These are phyloP conservation scores for Ceratocystis variospora DNA, from an alignment of 2,329 filamentous ascomycete species.

Conservation along the genomic window DNA sequence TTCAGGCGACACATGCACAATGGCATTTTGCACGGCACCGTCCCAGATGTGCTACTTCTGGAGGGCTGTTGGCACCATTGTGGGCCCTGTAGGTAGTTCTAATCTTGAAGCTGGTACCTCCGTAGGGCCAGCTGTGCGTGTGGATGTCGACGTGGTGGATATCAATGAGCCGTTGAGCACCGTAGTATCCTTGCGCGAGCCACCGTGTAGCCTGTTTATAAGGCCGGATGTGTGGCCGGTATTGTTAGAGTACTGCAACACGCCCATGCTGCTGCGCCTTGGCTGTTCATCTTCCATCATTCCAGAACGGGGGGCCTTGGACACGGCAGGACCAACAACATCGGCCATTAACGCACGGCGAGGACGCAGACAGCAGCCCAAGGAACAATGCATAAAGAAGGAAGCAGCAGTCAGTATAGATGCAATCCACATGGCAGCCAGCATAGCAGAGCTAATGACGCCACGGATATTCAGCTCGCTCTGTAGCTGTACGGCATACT, in stretches of 20 bases:
- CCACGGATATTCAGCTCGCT: slow-evolving; percentile 64
- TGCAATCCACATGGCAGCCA: slow-evolving; percentile 82
- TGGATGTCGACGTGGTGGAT: neutral
- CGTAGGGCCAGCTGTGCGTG: neutral
- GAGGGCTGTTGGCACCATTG: neutral
- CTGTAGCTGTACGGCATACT: slow-evolving; percentile 57
- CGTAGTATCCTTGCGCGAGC: neutral
- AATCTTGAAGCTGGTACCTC: no score
- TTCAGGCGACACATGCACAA: slow-evolving; percentile 12
- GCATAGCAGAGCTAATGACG: slow-evolving; percentile 57
- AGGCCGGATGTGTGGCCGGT: slow-evolving; percentile 3
- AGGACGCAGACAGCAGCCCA: slow-evolving; percentile 51
- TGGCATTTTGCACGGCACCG: slow-evolving; percentile 2
- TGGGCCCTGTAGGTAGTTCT: no score
- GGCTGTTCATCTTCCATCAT: slow-evolving; percentile 17
- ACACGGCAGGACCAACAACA: neutral
- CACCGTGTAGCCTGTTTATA: slow-evolving; percentile 11
- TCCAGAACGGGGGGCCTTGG: neutral
- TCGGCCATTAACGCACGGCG: slow-evolving; percentile 15
- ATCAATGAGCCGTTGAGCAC: neutral
- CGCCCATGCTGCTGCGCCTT: slow-evolving; percentile 8
- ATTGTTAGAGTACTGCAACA: slow-evolving; percentile 3
- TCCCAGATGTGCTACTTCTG: slow-evolving; percentile 19
- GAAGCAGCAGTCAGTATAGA: slow-evolving; percentile 52
- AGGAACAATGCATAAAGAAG: slow-evolving; percentile 57